These are phyloP conservation scores for Paralagenidium karlingii DNA, from an alignment of 352 stramenopile genomes.

Conservation along the genomic window DNA sequence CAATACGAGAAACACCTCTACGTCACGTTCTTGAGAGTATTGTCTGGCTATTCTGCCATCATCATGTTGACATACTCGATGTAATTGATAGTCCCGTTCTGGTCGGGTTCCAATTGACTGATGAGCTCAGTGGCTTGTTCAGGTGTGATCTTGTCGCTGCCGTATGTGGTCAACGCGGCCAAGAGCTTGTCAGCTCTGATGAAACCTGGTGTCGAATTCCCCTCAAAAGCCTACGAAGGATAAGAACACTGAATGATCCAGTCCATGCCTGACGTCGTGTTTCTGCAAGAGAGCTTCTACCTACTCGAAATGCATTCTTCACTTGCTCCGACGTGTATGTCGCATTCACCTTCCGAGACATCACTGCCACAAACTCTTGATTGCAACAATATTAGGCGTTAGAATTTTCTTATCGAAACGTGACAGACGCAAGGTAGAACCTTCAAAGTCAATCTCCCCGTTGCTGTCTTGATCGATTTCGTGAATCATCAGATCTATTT, in stretches of 20 bases:
- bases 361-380: conserved; percentile 91
- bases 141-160: conserved; percentile 77
- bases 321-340: conserved; percentile 90
- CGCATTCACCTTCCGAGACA: conserved; percentile 90
- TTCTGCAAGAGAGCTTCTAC: neutral
- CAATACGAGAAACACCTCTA: no score
- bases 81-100: conserved; percentile 89
- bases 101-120: conserved; percentile 86
- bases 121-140: conserved; percentile 89
- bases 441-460: conserved; percentile 91
- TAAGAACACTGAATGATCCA: neutral
- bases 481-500: conserved; percentile 93
- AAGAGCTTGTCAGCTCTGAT: conserved; percentile 83
- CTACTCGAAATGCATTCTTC: conserved; percentile 79
- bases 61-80: conserved; percentile 93
- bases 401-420: conserved; percentile 1
- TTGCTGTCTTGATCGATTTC: conserved; percentile 94
- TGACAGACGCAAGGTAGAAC: no score
- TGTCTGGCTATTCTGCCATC: conserved; percentile 87
- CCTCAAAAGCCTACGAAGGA: conserved; percentile 63
- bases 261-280: neutral
- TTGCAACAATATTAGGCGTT: neutral
- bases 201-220: conserved; percentile 42
- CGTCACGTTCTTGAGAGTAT: no score
- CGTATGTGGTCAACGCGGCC: conserved; percentile 81